A percentile compares a stretch with the other conserved stretches of the same genome.
phyloP scores from a whole-genome alignment of 805 yeast genomes.

The Kuraishia ogatae region DNA sequence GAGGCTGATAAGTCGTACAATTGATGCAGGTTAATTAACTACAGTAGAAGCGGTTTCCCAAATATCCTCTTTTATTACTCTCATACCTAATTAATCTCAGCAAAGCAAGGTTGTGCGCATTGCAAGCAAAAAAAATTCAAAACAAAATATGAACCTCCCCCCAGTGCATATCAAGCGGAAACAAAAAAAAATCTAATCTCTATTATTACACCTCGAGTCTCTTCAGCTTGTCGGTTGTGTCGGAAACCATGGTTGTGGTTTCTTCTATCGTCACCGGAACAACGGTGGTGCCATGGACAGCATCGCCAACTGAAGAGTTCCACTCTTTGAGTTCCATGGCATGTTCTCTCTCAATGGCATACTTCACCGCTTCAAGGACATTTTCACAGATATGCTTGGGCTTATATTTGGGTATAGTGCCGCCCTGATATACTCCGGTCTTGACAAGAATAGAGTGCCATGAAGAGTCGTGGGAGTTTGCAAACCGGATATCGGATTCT shows the following conservation, averaged over 20 bases:
- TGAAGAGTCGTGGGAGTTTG: slow-evolving; percentile 75
- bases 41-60: no score
- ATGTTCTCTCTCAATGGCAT: slow-evolving; percentile 79
- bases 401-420: slow-evolving; percentile 68
- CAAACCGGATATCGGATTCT: slow-evolving; percentile 81
- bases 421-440: slow-evolving; percentile 81
- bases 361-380: slow-evolving; percentile 75
- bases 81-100: no score
- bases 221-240: background rate
- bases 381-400: slow-evolving; percentile 69
- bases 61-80: no score
- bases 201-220: background rate
- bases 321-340: slow-evolving; percentile 63
- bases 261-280: slow-evolving; percentile 37
- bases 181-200: background rate
- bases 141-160: no score
- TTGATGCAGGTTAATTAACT: no score
- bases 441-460: slow-evolving; percentile 83
- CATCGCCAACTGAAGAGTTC: slow-evolving; percentile 35
- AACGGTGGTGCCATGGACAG: slow-evolving; percentile 33
- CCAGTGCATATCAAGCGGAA: background rate
- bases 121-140: no score
- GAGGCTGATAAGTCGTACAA: no score
- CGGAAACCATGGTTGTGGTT: background rate
- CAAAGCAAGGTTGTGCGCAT: no score